Evolutionary conservation across 1,284 basidiomycete genomes (phyloP).

Genomic region (Mycena sp.): DNA sequence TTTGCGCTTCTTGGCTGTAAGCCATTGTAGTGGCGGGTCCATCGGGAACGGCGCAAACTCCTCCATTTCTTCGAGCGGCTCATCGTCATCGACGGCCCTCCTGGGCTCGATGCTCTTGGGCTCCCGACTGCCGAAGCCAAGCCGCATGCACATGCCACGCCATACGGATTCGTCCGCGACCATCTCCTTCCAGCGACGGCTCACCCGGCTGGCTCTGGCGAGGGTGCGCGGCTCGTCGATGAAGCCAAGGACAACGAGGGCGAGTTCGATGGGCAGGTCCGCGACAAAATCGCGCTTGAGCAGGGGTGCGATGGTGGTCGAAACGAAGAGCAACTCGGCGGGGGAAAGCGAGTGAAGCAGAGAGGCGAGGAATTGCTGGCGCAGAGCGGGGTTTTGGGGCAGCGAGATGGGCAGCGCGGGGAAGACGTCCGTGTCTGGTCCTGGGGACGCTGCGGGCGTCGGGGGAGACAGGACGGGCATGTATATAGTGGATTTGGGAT

Average conservation of each 20-base stretch:
- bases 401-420: slow-evolving; percentile 33
- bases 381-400: slow-evolving; percentile 44
- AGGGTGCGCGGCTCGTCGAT: slow-evolving; percentile 87
- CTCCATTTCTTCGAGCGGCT: slow-evolving; percentile 44
- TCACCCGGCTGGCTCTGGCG: slow-evolving; percentile 78
- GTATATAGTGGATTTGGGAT: no score
- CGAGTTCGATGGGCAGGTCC: slow-evolving; percentile 87
- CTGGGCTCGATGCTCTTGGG: not conserved
- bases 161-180: slow-evolving; percentile 88
- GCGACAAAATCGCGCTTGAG: slow-evolving; percentile 90
- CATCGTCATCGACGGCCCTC: slow-evolving; percentile 26
- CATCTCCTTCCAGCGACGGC: slow-evolving; percentile 80
- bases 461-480: slow-evolving; percentile 72
- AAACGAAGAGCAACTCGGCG: slow-evolving; percentile 84
- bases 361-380: slow-evolving; percentile 69
- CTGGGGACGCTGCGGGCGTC: slow-evolving; percentile 72
- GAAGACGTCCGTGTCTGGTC: slow-evolving; percentile 50
- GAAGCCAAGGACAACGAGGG: slow-evolving; percentile 83
- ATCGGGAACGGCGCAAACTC: slow-evolving; percentile 45
- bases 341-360: slow-evolving; percentile 75
- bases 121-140: slow-evolving; percentile 56
- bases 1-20: slow-evolving; percentile 45
- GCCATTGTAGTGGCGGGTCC: slow-evolving; percentile 51
- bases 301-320: slow-evolving; percentile 78
- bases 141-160: slow-evolving; percentile 79